phyloP scores from a whole-genome alignment of 2,329 filamentous ascomycete genomes.

The Fusarium sororula region DNA sequence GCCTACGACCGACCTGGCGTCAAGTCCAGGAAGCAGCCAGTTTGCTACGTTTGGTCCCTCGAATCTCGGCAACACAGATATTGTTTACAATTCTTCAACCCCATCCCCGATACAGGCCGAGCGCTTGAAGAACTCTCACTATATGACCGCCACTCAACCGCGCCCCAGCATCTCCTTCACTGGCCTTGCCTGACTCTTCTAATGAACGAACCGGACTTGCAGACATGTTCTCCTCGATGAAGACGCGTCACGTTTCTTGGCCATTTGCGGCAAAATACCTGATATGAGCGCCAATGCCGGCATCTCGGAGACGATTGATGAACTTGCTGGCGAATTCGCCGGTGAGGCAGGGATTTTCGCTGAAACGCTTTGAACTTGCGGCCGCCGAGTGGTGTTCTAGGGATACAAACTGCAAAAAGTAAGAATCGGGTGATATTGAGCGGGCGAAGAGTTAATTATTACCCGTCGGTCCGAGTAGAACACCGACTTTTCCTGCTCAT shows the following conservation, averaged over 20 bases:
- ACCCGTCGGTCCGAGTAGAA: constrained; percentile 23
- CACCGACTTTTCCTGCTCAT: constrained; percentile 27
- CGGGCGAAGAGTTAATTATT: background rate
- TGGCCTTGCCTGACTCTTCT: background rate
- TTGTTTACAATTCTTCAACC: background rate
- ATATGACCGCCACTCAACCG: constrained; percentile 13
- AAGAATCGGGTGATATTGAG: background rate
- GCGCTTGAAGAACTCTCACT: constrained; percentile 12
- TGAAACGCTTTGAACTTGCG: constrained; percentile 53
- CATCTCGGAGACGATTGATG: constrained; percentile 41
- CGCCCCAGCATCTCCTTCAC: background rate
- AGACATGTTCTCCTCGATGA: constrained; percentile 27
- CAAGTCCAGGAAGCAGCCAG: background rate
- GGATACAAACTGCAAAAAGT: constrained; percentile 1
- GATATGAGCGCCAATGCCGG: constrained; percentile 50
- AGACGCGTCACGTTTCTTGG: constrained; percentile 24
- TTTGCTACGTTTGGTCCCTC: background rate
- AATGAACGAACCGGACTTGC: constrained; percentile 11
- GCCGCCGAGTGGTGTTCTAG: constrained; percentile 48
- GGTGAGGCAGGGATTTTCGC: constrained; percentile 52
- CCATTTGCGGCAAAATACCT: constrained; percentile 55
- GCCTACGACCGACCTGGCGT: background rate
- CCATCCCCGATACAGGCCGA: background rate
- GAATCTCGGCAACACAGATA: background rate
- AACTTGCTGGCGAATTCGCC: constrained; percentile 45